These are phyloP conservation scores for Shiraia bambusicola DNA, from an alignment of 2,329 filamentous ascomycete genomes.

Conservation along the genomic window DNA sequence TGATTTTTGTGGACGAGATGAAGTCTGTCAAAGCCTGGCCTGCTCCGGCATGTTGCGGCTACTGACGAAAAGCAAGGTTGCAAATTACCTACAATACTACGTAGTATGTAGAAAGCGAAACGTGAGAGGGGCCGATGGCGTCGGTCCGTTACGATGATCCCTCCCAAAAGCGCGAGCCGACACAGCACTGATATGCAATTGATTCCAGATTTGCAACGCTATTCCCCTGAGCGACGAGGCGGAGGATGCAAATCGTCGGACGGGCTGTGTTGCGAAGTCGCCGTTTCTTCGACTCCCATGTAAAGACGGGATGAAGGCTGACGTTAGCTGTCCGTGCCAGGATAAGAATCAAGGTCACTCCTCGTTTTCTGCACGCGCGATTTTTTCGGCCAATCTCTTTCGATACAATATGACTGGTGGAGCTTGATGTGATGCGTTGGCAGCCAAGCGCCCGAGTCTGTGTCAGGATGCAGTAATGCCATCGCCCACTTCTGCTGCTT, in stretches of 20 bases:
- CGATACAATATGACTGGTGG: constrained; percentile 26
- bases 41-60: constrained; percentile 8
- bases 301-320: constrained; percentile 20
- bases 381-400: constrained; percentile 38
- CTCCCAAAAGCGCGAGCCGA: constrained; percentile 26
- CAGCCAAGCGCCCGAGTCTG: constrained; percentile 38
- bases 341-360: constrained; percentile 40
- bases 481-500: constrained; percentile 29
- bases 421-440: constrained; percentile 34
- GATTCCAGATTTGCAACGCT: constrained; percentile 23
- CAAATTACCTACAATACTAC: no score
- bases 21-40: not conserved
- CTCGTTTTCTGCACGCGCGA: constrained; percentile 24
- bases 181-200: constrained; percentile 25
- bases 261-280: constrained; percentile 15
- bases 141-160: constrained; percentile 25
- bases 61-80: constrained; percentile 16
- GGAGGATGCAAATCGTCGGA: constrained; percentile 26
- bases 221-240: constrained; percentile 14
- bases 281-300: constrained; percentile 20
- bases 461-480: constrained; percentile 26
- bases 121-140: constrained; percentile 20
- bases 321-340: constrained; percentile 23
- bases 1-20: constrained; percentile 6
- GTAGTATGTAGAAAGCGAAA: no score